Evolutionary conservation across 176 grass and related monocot species (phyloP), one percentile per base, ranked within the genome.

Genomic region (Carex cristatella): DNA sequence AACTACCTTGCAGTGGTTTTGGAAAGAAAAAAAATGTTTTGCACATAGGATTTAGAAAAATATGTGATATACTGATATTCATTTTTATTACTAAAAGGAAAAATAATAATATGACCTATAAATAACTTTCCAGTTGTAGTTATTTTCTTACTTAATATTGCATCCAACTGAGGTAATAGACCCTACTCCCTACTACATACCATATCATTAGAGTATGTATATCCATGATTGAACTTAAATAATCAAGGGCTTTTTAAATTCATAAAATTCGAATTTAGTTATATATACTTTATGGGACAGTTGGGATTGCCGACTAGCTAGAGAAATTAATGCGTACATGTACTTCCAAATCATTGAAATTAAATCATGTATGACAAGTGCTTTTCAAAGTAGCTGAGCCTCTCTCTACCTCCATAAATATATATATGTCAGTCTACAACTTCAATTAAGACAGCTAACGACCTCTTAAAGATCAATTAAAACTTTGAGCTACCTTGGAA

Each of bases 391-490:
- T 55, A 78, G 74, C 27, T 78, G 74, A 31, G 13, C 51, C 0
- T 78, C 5, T 57, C 74, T 57, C 74, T 78, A 78, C 28, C 74
- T 78, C 74, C 49, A 57, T 57, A 33, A 78, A 78, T 55, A 57
- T 35, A 33, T 57, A 78, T 54, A 77, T 32, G 51, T 28, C 27
- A 13, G 51, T 78, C n/a, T 74, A 48, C 49, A 28, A 5, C 38
- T 28, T 49, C 16, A 74, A 74, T 28, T 28, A 51, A 74, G 70
- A 51, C 51, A 78, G 27, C 51, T 78, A 58, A 78, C 74, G 0
- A 56, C 51, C 74, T 78, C 27, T 32, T 78, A 78, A 78, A 78
- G 51, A 78, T 78, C 51, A 78, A 51, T 78, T 78, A 56, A 56
- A 57, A 57, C 49, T 57, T 78, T 57, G 51, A 78, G 28, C 74